A percentile compares a stretch with the other conserved stretches of the same genome.
Conservation (phyloP, 108 stramenopile species). For the Aurantiochytrium sp. region DNA sequence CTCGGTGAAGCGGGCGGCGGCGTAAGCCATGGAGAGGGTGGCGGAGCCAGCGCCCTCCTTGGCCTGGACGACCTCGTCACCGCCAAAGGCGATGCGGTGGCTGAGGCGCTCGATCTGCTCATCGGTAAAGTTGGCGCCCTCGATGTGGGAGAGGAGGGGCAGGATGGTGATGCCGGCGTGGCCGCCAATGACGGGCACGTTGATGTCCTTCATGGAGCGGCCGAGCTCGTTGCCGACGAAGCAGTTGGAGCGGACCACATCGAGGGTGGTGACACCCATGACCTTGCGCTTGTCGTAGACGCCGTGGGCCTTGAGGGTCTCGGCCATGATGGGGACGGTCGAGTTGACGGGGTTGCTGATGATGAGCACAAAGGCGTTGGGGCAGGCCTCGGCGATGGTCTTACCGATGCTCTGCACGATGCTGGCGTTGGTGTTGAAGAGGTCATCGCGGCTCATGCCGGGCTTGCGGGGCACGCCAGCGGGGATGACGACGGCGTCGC, state of each 20-base stretch:
- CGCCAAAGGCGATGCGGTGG: slow-evolving; percentile 90
- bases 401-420: slow-evolving; percentile 92
- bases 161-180: slow-evolving; percentile 99
- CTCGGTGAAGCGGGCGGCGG: slow-evolving; percentile 83
- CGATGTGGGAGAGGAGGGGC: slow-evolving; percentile 86
- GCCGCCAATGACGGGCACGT: slow-evolving; percentile 96
- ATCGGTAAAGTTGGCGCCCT: slow-evolving; percentile 72
- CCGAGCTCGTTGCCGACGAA: slow-evolving; percentile 87
- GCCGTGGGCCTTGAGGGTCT: slow-evolving; percentile 84
- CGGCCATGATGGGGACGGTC: slow-evolving; percentile 97
- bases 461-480: slow-evolving; percentile 96
- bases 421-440: slow-evolving; percentile 84
- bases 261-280: slow-evolving; percentile 95
- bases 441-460: slow-evolving; percentile 91
- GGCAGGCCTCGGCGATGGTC: slow-evolving; percentile 84
- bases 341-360: slow-evolving; percentile 99
- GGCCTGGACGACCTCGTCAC: slow-evolving; percentile 98
- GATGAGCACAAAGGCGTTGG: slow-evolving; percentile 89
- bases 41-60: slow-evolving; percentile 96
- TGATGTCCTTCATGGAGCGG: slow-evolving; percentile 64
- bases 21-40: slow-evolving; percentile 96
- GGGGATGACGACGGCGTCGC: slow-evolving; percentile 93
- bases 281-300: slow-evolving; percentile 89
- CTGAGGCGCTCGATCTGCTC: slow-evolving; percentile 80
- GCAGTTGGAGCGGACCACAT: slow-evolving; percentile 95